Evolutionary conservation across 1,284 basidiomycete genomes (phyloP), one percentile per base, ranked within the genome.

Genomic region (Naganishia sp.): DNA sequence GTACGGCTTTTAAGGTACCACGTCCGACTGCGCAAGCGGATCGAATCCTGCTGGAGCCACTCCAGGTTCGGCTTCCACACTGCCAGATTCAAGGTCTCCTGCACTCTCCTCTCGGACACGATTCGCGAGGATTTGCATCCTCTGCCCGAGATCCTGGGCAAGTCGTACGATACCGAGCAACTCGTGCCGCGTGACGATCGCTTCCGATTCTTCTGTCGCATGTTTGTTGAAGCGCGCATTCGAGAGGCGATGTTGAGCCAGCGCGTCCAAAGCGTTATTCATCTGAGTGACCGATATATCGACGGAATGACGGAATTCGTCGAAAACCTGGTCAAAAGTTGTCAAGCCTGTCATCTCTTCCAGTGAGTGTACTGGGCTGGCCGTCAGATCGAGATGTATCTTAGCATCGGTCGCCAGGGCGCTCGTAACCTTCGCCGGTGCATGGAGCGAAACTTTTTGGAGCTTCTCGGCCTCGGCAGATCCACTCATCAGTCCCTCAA

Each of bases 141-240:
- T 23, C 21, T 49, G 47, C 47, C 21, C 47, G 25, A 49, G 25
- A 11, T 25, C 21, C 21, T 49, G 47, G 6, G 10, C 51, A 9
- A 53, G 51, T 31, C 17, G 51, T 28, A 18, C 51, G n/a, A 53
- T 39, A n/a, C 51, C 32, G 28, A 49, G 47, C 47, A 49, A 25
- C 21, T 49, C 47, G 11, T 49, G 47, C 6, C 47, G 21, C 6
- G n/a, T 13, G 35, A 39, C 35, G 7, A 9, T 39, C 13, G 35
- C 2, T 2, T 39, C 13, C 13, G 35, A 39, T 9, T 6, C 35
- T 39, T 10, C 7, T 10, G 35, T 39, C 2, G 10, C 35, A 39
- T 39, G 7, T 9, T 39, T 13, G 10, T 6, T 39, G 13, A 9
- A 10, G 35, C 35, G 10, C 13, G 2, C 13, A 39, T 2, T 13